Evolutionary conservation across 768 basidiomycete genomes (phyloP).

Genomic region (Albatrellus ellisii): DNA sequence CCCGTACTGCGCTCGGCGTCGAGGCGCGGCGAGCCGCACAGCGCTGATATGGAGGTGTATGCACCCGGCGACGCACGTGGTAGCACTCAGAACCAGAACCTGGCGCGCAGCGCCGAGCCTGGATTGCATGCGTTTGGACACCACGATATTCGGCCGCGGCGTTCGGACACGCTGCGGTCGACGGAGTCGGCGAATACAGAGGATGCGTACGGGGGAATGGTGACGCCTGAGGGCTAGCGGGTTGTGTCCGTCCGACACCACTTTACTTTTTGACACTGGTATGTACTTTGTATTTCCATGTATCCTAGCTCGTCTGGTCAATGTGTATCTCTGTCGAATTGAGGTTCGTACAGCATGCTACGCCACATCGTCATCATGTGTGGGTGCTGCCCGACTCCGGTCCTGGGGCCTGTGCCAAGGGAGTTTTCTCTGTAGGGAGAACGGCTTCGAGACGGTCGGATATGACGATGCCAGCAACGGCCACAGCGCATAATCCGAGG

Average conservation of each 20-base stretch:
- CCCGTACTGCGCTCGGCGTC: neutral
- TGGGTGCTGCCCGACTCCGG: too few species aligned
- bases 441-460: conserved; percentile 20
- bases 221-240: neutral
- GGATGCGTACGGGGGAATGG: conserved; percentile 5
- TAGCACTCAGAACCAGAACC: neutral
- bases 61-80: neutral
- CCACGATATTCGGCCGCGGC: neutral
- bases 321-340: neutral
- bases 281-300: neutral
- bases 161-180: neutral
- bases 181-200: neutral
- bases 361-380: neutral
- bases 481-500: conserved; percentile 20
- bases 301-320: conserved; percentile 1
- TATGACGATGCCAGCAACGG: conserved; percentile 18
- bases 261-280: too few species aligned
- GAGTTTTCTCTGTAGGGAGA: conserved; percentile 12
- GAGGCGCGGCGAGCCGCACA: neutral
- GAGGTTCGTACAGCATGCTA: neutral
- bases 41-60: neutral
- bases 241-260: too few species aligned
- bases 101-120: too few species aligned
- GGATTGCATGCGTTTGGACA: too few species aligned
- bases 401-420: too few species aligned